phyloP scores from a whole-genome alignment of 108 stramenopile genomes.

The Mayamaea pseudoterrestris region DNA sequence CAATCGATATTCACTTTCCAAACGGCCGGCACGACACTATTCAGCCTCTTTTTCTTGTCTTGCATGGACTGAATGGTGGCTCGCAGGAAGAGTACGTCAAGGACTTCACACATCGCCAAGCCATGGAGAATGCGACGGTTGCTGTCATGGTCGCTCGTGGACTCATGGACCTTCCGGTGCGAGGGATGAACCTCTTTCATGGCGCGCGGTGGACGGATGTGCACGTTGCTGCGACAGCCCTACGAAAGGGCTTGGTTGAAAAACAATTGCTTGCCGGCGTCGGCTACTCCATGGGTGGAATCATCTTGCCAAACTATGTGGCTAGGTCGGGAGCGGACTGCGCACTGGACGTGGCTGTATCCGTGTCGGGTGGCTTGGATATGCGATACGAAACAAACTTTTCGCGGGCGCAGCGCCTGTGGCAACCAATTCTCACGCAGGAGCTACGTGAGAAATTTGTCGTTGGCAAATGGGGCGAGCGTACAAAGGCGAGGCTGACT shows the following conservation, averaged over 20 bases:
- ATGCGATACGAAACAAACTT: constrained; percentile 55
- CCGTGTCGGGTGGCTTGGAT: constrained; percentile 74
- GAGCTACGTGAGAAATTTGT: constrained; percentile 46
- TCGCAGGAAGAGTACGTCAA: constrained; percentile 71
- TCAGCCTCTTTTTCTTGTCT: constrained; percentile 70
- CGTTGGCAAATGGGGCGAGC: constrained; percentile 53
- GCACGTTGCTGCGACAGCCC: constrained; percentile 43
- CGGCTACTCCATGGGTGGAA: constrained; percentile 79
- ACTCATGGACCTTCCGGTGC: constrained; percentile 67
- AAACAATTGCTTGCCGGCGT: constrained; percentile 56
- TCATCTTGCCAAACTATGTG: constrained; percentile 77
- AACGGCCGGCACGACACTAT: constrained; percentile 21
- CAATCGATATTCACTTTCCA: constrained; percentile 79
- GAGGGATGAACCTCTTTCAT: constrained; percentile 72
- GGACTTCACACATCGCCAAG: constrained; percentile 55
- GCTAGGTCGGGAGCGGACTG: constrained; percentile 55
- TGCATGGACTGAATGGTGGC: constrained; percentile 89
- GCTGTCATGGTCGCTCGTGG: constrained; percentile 82
- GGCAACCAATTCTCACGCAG: constrained; percentile 84
- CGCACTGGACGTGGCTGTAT: constrained; percentile 60
- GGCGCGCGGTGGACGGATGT: constrained; percentile 80
- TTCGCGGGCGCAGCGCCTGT: constrained; percentile 59
- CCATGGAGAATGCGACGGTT: constrained; percentile 44
- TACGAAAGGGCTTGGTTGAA: constrained; percentile 30
- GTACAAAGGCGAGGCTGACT: constrained; percentile 38